These are phyloP conservation scores for Aspergillus sp. DNA, from an alignment of 2,329 filamentous ascomycete species.

Conservation along the genomic window DNA sequence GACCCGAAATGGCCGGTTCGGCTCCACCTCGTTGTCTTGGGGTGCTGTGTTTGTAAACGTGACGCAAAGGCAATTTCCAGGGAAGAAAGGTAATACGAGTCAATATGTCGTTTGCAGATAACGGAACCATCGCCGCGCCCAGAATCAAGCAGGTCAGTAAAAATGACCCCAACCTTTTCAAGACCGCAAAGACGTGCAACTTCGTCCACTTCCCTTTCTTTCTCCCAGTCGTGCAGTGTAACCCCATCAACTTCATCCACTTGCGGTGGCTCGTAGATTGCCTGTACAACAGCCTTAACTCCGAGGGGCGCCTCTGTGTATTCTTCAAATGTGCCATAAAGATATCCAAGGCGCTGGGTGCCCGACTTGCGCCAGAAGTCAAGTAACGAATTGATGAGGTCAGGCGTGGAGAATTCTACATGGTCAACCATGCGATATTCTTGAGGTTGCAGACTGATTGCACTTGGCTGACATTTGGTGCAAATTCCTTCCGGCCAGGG, in stretches of 20 bases:
- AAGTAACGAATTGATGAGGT: slow-evolving; percentile 8
- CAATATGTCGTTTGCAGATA: slow-evolving; percentile 90
- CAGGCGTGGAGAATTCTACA: slow-evolving; percentile 59
- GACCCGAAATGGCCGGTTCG: slow-evolving; percentile 92
- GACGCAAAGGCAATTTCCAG: slow-evolving; percentile 89
- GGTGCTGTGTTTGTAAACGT: slow-evolving; percentile 43
- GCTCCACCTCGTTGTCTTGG: slow-evolving; percentile 81
- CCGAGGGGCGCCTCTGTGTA: slow-evolving; percentile 92
- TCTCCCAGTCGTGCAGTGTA: slow-evolving; percentile 79
- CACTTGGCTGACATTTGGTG: slow-evolving; percentile 95
- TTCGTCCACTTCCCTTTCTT: slow-evolving; percentile 77
- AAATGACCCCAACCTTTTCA: slow-evolving; percentile 87
- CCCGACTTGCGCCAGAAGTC: slow-evolving; percentile 75
- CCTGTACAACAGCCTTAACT: slow-evolving; percentile 92
- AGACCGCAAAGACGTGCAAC: slow-evolving; percentile 81
- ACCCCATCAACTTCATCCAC: slow-evolving; percentile 85
- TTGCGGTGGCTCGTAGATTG: slow-evolving; percentile 95
- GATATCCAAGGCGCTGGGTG: slow-evolving; percentile 78
- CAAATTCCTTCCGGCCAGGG: slow-evolving; percentile 96
- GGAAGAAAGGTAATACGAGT: slow-evolving; percentile 92
- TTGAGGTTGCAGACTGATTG: slow-evolving; percentile 92
- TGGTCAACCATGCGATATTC: slow-evolving; percentile 96
- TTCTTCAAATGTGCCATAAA: slow-evolving; percentile 88
- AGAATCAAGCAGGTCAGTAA: slow-evolving; percentile 85
- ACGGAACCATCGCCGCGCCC: slow-evolving; percentile 81